Percentiles rank a stretch among this genome's conserved stretches.
Evolutionary conservation across 495 filamentous ascomycete species (phyloP).

Genomic region (Bombardia bombarda): DNA sequence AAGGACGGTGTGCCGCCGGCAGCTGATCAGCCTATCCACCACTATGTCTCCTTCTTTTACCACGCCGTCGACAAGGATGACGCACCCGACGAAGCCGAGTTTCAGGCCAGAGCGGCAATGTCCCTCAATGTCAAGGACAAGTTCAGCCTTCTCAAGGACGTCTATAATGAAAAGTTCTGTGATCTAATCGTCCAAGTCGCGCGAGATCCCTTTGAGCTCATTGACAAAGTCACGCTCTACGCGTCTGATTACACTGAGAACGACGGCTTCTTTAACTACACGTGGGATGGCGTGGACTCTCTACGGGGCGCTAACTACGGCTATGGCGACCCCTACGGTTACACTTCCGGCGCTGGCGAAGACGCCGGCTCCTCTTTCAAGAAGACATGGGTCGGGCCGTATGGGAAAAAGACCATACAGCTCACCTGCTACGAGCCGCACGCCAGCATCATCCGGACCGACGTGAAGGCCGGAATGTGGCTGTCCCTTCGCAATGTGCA

Average conservation of each 20-base stretch:
- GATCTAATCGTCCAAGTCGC: conserved; percentile 74
- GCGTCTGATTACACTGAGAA: conserved; percentile 84
- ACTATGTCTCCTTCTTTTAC: conserved; percentile 35
- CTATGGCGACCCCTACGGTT: conserved; percentile 28
- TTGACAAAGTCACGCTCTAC: conserved; percentile 54
- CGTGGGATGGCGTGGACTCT: conserved; percentile 31
- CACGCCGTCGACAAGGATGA: conserved; percentile 30
- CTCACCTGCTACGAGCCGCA: conserved; percentile 68
- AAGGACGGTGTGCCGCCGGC: too few relatives aligned
- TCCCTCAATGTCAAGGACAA: conserved; percentile 43
- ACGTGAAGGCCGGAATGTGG: conserved; percentile 52
- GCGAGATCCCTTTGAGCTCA: conserved; percentile 46
- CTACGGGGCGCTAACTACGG: conserved; percentile 16
- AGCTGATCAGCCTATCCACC: too few relatives aligned
- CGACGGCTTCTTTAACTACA: conserved; percentile 48
- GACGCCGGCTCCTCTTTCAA: too few relatives aligned
- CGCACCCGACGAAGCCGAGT: conserved; percentile 37
- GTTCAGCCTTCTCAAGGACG: conserved; percentile 58
- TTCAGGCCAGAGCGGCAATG: conserved; percentile 30
- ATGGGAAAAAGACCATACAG: conserved; percentile 64
- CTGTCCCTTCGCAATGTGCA: conserved; percentile 64
- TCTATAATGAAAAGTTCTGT: conserved; percentile 47
- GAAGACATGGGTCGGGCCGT: conserved; percentile 63
- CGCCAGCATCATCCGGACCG: conserved; percentile 43
- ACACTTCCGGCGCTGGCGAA: conserved; percentile 8